These are phyloP conservation scores for Noccaea bulbosa DNA, from an alignment of 345 rosid species.

Conservation along the genomic window DNA sequence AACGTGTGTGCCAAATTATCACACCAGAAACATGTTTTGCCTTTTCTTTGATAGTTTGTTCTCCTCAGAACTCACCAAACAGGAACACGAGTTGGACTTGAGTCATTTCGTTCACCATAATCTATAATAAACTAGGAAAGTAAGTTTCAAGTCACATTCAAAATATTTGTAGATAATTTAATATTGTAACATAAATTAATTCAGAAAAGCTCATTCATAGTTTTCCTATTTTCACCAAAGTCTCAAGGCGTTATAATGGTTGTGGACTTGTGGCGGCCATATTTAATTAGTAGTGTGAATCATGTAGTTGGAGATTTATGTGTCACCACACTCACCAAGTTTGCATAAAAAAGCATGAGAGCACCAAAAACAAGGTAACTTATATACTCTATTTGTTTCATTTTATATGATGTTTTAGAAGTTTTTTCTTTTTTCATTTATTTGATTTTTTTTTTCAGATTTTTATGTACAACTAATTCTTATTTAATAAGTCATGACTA, in stretches of 20 bases:
- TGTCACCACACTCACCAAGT: too few relatives aligned
- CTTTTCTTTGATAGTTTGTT: slow-evolving; percentile 22
- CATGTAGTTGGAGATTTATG: background rate
- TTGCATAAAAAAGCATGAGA: too few relatives aligned
- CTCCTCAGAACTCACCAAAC: slow-evolving; percentile 8
- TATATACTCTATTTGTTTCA: too few relatives aligned
- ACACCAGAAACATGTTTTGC: slow-evolving; percentile 35
- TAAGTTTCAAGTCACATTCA: slow-evolving; percentile 9
- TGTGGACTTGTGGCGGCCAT: background rate
- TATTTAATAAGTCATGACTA: too few relatives aligned
- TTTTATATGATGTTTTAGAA: too few relatives aligned
- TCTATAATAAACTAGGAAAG: background rate
- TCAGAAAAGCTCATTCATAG: background rate
- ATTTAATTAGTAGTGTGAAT: background rate
- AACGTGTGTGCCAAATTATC: slow-evolving; percentile 13
- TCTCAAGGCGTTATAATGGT: background rate
- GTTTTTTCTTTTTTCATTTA: too few relatives aligned
- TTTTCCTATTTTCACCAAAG: background rate
- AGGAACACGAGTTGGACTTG: slow-evolving; percentile 20
- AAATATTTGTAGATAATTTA: background rate
- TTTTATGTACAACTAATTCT: too few relatives aligned
- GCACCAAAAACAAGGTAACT: too few relatives aligned
- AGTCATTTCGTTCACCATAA: slow-evolving; percentile 9
- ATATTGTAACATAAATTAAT: background rate
- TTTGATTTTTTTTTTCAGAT: too few relatives aligned